Conservation (phyloP, 1,284 basidiomycete genomes). For the Ganoderma meredithae region DNA sequence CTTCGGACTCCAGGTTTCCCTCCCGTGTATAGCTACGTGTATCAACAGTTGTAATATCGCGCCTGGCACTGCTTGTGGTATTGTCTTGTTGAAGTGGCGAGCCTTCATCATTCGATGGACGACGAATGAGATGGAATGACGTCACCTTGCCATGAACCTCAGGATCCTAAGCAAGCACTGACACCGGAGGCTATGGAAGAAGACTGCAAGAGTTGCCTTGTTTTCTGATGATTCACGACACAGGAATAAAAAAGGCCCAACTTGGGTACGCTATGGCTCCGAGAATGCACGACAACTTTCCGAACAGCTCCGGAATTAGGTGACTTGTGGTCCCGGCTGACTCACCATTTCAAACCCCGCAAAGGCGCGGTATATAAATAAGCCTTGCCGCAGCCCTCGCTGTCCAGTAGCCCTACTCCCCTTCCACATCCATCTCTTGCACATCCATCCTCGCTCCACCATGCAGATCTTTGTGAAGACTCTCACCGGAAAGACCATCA, state of each 20-base stretch:
- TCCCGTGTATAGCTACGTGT: background rate
- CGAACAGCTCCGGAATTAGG: conserved; percentile 21
- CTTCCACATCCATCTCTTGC: conserved; percentile 22
- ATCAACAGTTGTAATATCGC: background rate
- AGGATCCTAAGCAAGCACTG: background rate
- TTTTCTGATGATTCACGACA: background rate
- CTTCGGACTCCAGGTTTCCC: background rate
- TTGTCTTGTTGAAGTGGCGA: background rate
- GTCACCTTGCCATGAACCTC: too few relatives aligned
- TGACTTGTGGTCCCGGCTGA: conserved; percentile 25
- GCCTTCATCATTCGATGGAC: too few relatives aligned
- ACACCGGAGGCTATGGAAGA: background rate
- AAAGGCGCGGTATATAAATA: conserved; percentile 33
- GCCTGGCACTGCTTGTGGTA: background rate
- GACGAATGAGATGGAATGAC: background rate
- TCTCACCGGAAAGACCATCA: conserved; percentile 91
- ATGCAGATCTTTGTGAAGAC: conserved; percentile 91
- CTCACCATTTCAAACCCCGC: conserved; percentile 36
- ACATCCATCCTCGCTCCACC: conserved; percentile 22
- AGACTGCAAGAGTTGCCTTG: background rate
- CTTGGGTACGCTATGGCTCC: conserved; percentile 17
- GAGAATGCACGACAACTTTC: conserved; percentile 27
- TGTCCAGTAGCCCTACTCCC: conserved; percentile 18
- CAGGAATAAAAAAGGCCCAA: too few relatives aligned
- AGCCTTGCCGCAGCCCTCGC: conserved; percentile 20